phyloP scores from a whole-genome alignment of 179 eudicot species.

The Drosera spatulata region DNA sequence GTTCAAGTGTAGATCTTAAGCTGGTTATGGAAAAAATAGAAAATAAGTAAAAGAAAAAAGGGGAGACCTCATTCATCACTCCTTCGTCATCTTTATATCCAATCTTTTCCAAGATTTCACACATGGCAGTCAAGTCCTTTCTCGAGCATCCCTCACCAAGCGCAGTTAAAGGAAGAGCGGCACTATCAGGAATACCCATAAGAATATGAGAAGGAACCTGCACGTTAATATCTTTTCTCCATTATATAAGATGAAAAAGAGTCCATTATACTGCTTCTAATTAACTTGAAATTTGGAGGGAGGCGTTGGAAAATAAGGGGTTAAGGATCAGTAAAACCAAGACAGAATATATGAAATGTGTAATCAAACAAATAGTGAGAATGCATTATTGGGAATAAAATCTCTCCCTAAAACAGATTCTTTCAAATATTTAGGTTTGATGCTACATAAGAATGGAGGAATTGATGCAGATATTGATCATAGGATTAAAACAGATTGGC shows the following conservation, averaged over 20 bases:
- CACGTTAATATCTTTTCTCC: slow-evolving; percentile 1
- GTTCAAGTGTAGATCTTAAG: too few species aligned
- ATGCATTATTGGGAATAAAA: too few species aligned
- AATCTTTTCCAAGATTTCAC: slow-evolving; percentile 45
- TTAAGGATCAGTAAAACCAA: too few species aligned
- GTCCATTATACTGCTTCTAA: background rate
- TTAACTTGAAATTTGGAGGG: too few species aligned
- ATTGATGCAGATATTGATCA: too few species aligned
- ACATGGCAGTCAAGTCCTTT: slow-evolving; percentile 61
- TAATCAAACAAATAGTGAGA: too few species aligned
- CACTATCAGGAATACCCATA: slow-evolving; percentile 41
- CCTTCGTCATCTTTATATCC: slow-evolving; percentile 73
- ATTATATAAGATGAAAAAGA: background rate
- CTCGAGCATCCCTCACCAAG: slow-evolving; percentile 55
- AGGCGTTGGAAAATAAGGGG: too few species aligned
- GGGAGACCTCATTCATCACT: slow-evolving; percentile 39
- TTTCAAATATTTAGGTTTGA: too few species aligned
- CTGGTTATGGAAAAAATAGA: background rate
- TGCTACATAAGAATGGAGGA: too few species aligned
- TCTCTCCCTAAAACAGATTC: too few species aligned
- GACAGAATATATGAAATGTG: too few species aligned
- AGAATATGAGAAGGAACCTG: slow-evolving; percentile 59
- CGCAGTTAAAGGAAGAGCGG: slow-evolving; percentile 30
- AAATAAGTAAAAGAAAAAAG: background rate
- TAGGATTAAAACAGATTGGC: too few species aligned